Base-by-base conservation (phyloP, 2,329 filamentous ascomycete species). In the Fusarium cicatricum region DNA sequence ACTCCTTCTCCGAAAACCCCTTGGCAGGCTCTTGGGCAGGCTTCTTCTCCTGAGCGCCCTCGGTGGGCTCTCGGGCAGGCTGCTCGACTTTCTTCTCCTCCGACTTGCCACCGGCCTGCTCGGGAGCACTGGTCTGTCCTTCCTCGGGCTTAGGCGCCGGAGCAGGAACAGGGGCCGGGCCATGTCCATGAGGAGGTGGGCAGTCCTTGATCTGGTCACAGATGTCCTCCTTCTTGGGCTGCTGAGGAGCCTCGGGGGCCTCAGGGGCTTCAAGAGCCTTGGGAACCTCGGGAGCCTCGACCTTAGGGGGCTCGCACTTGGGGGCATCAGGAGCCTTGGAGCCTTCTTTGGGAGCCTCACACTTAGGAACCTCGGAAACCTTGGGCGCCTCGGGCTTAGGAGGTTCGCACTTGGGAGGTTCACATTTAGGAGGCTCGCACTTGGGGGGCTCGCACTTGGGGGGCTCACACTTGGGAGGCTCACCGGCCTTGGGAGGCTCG, bases 171-270 rank as follows among this genome's bases (percentile, higher is more conserved):
- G 55, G 59, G 16, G 50, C 56, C 6, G 62, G 44, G 43, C 36
- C 42, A 21, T 47, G 23, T 7, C 28, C 45, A 5, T 36, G 46
- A 12, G 38, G 33, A 26, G 11, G 31, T 2, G 43, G 28, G 17
- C 44, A 49, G 16, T 14, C 37, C 31, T 40, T 37, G 50, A 43
- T 33, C 32, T 52, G 60, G 11, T 55, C 36, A 36, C 58, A 61
- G 16, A 61, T 52, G 4, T 57, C 14, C 33, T 40, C 52, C 21
- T 61, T 32, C 44, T 58, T 55, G 8, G 21, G 40, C 14, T 42
- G 21, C 16, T 48, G 28, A n/a, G 50, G 50, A 46, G 42, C 41
- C 3, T 31, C 19, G 21, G 23, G 23, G 23, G 9, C 23, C 9
- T 26, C 23, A 8, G 23, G 23, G 9, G 23, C 23, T 10, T 26